These are phyloP conservation scores for Boletellus deceptivus DNA, from an alignment of 1,284 basidiomycete species.

Conservation along the genomic window DNA sequence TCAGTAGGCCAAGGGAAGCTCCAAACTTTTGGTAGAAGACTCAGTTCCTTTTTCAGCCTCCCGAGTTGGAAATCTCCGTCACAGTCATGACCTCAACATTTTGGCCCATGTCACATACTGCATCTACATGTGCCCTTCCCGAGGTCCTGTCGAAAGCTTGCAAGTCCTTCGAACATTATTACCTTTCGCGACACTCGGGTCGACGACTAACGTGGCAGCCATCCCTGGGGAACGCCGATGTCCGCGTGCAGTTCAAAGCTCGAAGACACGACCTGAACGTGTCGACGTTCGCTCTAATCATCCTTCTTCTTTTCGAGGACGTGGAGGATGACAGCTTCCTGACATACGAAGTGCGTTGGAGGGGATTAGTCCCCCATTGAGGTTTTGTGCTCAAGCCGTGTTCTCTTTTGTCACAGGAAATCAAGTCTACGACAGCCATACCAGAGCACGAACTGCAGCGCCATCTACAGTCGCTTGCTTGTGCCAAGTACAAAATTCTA, in stretches of 20 bases:
- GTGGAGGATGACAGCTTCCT: conserved; percentile 66
- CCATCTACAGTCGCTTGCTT: conserved; percentile 93
- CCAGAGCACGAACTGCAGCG: conserved; percentile 81
- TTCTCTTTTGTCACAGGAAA: conserved; percentile 47
- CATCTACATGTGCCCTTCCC: conserved; percentile 68
- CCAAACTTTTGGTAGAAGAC: background rate
- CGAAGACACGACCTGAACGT: conserved; percentile 90
- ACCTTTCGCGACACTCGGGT: conserved; percentile 86
- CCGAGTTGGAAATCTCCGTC: conserved; percentile 79
- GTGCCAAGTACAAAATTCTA: conserved; percentile 93
- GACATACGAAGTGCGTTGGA: conserved; percentile 62
- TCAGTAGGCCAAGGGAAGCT: conserved; percentile 40
- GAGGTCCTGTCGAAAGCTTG: conserved; percentile 61
- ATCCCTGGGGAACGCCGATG: conserved; percentile 89
- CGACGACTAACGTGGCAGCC: conserved; percentile 93
- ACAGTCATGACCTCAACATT: conserved; percentile 91
- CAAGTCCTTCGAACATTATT: conserved; percentile 87
- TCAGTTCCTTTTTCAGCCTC: conserved; percentile 43
- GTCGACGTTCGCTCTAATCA: conserved; percentile 86
- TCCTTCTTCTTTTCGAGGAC: conserved; percentile 87
- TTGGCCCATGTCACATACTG: conserved; percentile 79
- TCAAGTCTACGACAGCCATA: conserved; percentile 71
- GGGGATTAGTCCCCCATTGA: background rate
- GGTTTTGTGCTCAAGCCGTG: background rate
- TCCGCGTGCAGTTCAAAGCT: conserved; percentile 80